Percentiles rank a stretch among this genome's conserved stretches.
Conservation (phyloP, 1,139 yeast genomes). For the Yamadazyma oceani region DNA sequence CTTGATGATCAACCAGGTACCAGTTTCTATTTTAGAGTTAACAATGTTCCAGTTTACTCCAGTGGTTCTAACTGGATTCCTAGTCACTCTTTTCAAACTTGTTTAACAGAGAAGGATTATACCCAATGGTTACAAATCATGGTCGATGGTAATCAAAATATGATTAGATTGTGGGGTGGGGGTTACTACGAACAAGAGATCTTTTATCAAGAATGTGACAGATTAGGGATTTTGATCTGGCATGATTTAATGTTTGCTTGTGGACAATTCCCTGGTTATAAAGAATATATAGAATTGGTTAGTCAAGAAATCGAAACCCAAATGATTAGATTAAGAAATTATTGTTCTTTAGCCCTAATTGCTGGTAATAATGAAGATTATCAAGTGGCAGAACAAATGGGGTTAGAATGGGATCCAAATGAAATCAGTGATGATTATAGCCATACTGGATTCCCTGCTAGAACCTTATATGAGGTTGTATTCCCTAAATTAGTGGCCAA, state of each 20-base stretch:
- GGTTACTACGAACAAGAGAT: constrained; percentile 43
- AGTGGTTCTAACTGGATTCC: constrained; percentile 53
- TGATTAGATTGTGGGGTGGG: constrained; percentile 53
- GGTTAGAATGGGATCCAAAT: constrained; percentile 29
- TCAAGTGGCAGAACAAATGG: constrained; percentile 37
- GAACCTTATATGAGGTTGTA: constrained; percentile 36
- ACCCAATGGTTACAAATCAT: constrained; percentile 31
- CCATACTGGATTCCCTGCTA: constrained; percentile 38
- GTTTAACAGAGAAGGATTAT: constrained; percentile 31
- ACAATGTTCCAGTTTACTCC: constrained; percentile 35
- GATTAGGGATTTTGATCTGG: constrained; percentile 45
- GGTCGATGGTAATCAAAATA: constrained; percentile 40
- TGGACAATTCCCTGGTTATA: constrained; percentile 45
- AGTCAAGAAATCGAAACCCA: constrained; percentile 34
- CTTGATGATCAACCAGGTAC: constrained; percentile 31
- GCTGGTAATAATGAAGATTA: constrained; percentile 52
- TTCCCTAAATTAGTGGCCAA: constrained; percentile 31
- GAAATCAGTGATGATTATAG: constrained; percentile 27
- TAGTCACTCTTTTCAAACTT: constrained; percentile 38
- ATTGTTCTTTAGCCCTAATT: constrained; percentile 32
- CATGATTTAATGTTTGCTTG: constrained; percentile 57
- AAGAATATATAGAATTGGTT: constrained; percentile 30
- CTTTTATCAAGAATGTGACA: constrained; percentile 45
- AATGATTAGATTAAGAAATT: constrained; percentile 36
- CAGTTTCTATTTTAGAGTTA: constrained; percentile 42